Conservation (phyloP, 495 filamentous ascomycete species). For the Pyrenula aspistea region DNA sequence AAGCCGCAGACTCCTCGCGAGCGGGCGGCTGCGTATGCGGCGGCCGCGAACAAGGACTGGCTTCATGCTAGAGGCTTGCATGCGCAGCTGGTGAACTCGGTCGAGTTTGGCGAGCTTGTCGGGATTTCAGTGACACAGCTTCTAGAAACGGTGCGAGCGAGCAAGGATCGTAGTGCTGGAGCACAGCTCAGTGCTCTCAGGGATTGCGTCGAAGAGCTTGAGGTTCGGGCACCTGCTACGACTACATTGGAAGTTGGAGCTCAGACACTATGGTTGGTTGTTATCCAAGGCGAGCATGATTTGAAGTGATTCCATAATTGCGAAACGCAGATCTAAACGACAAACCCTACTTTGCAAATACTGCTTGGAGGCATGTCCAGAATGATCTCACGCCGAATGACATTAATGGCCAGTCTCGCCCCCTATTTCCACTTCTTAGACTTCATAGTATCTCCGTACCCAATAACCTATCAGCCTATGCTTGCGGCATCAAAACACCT, state of each 20-base stretch:
- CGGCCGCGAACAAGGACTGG: conserved; percentile 3
- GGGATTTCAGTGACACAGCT: conserved; percentile 7
- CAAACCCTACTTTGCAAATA: not conserved
- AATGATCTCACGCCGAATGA: not conserved
- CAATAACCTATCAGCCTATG: not conserved
- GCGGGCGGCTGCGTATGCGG: conserved; percentile 14
- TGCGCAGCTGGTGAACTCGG: conserved; percentile 9
- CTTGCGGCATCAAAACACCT: conserved; percentile 28
- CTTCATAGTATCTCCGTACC: not conserved
- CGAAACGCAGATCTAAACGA: not conserved
- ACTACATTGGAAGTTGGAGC: not conserved
- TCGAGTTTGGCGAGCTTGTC: conserved; percentile 9
- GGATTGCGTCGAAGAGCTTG: not conserved
- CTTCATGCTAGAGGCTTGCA: not conserved
- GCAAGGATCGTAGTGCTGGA: no score
- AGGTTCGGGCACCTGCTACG: not conserved
- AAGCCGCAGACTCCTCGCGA: conserved; percentile 16
- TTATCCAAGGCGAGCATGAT: not conserved
- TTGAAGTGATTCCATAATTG: not conserved
- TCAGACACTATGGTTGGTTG: not conserved
- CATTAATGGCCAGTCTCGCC: not conserved
- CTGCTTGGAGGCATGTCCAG: not conserved
- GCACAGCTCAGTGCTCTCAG: not conserved
- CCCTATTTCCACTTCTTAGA: not conserved
- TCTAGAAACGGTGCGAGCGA: not conserved